Base-by-base conservation (phyloP, 495 filamentous ascomycete genomes). In the Penicillium paradoxum region DNA sequence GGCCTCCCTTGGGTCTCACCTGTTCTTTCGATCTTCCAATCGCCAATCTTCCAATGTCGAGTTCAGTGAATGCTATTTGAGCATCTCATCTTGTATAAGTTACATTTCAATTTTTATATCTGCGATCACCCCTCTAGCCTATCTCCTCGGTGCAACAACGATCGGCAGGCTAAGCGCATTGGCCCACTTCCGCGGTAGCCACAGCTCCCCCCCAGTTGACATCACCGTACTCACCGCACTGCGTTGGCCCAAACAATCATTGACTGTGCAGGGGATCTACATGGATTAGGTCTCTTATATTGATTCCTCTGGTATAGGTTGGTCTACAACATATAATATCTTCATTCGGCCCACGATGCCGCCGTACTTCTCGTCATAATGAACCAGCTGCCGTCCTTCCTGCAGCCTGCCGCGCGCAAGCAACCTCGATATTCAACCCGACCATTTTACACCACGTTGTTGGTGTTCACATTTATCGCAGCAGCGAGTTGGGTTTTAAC, bases 401-500 rank as follows among this genome's bases (percentile, higher is more conserved):
- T 64, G 53, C 65, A 56, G 56, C 57, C 59, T 53, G 48, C 53
- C 44, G 52, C 46, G 53, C 58, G 58, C 45, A 64, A 42, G 50
- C 61, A 51, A 51, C 66, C 64, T 53, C 64, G 54, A 52, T 73
- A 68, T 45, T 75, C 73, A 2, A 64, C 62, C 8, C 64, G 66
- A 19, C 68, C 71, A 15, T 74, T 74, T 45, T 73, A 63, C 58
- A 60, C 55, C 30, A 65, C 65, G 21, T 45, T 74, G 6, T n/a
- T 67, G 22, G 54, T 68, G 15, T 64, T 75, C 29, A 60, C 62
- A 2, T 33, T 51, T 24, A 57, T 75, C 30, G 62, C 57, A 13
- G 27, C 55, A 7, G 50, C 62, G 14, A 74, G 61, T 45, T 67
- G 62, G 63, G 32, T 43, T n/a, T 7, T 67, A 3, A 45, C 45